A percentile compares a stretch with the other conserved stretches of the same genome.
Conservation (phyloP, 371 early-diverging fungal genomes). For the Parasitella parasitica region DNA sequence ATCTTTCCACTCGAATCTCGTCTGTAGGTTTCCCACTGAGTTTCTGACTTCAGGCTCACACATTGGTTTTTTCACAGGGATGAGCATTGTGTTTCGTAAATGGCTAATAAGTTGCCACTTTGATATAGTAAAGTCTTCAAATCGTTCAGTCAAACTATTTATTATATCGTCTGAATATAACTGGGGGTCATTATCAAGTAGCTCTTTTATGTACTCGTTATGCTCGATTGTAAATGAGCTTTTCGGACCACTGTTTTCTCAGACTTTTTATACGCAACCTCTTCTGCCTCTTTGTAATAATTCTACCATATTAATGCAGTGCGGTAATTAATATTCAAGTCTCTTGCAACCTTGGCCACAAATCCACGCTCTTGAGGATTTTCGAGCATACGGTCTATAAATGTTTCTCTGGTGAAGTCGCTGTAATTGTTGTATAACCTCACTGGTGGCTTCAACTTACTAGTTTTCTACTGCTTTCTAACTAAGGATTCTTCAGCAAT, state of each 20-base stretch:
- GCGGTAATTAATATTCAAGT: conserved; percentile 16
- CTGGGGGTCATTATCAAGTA: conserved; percentile 13
- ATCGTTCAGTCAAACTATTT: conserved; percentile 14
- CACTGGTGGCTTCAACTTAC: conserved; percentile 3
- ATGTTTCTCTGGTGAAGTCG: conserved; percentile 8
- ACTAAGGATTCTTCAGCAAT: conserved; percentile 6
- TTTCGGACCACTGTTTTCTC: conserved; percentile 4
- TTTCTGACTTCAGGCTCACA: conserved; percentile 15
- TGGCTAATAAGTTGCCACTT: conserved; percentile 16
- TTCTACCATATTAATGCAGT: conserved; percentile 9
- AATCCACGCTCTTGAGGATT: conserved; percentile 19
- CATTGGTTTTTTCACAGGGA: conserved; percentile 11
- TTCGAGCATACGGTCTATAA: conserved; percentile 16
- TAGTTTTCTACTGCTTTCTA: conserved; percentile 13
- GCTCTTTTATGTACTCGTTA: conserved; percentile 4
- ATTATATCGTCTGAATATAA: conserved; percentile 12
- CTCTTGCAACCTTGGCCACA: conserved; percentile 19
- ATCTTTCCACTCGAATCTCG: no score
- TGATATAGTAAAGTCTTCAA: conserved; percentile 10
- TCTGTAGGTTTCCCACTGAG: conserved; percentile 3
- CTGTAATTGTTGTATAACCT: conserved; percentile 14
- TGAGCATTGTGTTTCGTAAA: conserved; percentile 10
- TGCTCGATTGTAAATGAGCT: conserved; percentile 14
- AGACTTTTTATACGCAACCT: conserved; percentile 9
- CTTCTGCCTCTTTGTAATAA: conserved; percentile 6